Base-by-base conservation (phyloP, 306 rosid genomes). In the Astragalus membranaceus region DNA sequence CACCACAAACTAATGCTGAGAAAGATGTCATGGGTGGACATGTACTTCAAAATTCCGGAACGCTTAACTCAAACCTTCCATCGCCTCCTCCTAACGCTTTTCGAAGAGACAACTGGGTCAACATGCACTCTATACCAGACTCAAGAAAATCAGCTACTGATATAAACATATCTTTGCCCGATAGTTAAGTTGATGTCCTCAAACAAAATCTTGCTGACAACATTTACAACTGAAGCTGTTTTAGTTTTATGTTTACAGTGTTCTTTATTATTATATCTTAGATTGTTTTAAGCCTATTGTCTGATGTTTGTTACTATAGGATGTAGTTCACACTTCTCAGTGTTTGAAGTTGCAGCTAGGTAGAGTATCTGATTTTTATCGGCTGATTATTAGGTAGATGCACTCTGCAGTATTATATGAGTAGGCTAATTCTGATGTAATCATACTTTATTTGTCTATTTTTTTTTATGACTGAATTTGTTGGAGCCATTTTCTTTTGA, bases 151-250 rank as follows among this genome's bases (percentile, higher is more conserved):
- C 90, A 0, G 82, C 87, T 3, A 88, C 97, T 9, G 95, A 90
- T 72, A 88, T 90, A 73, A 90, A 90, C 81, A 86, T 90, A 79
- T 87, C 96, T 63, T 73, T 90, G 69, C 96, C 91, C 2, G 92
- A 87, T 72, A 77, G 77, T 68, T 86, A 77, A 83, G 70, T 46
- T 59, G 70, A 66, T 52, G 36, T 20, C 17, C 16, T 13, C 52
- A n/a, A 10, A 54, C 20, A n/a, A 10, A 54, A 23, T 8, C 57
- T 49, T 58, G 75, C 86, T 82, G 95, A 86, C 82, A 49, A 80
- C 66, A 37, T 73, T 75, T 60, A 57, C 70, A 48, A 61, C 44
- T 86, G 64, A 72, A 72, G 85, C 49, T 86, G 64, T 49, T 62
- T 39, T 49, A 20, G 30, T 48, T 58, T 56, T 13, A 75, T 50